Percentiles rank a stretch among this genome's conserved stretches.
phyloP scores from a whole-genome alignment of 768 basidiomycete genomes.

The Lentinula lateritia region DNA sequence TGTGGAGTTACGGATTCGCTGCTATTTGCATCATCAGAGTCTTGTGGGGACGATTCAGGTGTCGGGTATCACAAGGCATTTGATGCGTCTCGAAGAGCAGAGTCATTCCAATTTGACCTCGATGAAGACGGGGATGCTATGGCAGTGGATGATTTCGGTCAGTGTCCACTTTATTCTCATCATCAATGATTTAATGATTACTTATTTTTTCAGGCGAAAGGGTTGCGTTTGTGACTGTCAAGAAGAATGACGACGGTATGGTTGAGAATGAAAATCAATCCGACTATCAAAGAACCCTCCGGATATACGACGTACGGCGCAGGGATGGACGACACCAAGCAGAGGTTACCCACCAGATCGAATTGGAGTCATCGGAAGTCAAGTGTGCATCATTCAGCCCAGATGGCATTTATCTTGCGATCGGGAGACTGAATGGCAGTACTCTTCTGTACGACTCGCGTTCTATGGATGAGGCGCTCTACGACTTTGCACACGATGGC shows the following conservation, averaged over 20 bases:
- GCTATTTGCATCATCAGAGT: conserved; percentile 57
- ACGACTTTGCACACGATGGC: conserved; percentile 40
- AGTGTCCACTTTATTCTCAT: neutral
- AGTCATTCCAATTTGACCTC: conserved; percentile 33
- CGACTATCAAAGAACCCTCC: conserved; percentile 27
- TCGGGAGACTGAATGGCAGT: conserved; percentile 54
- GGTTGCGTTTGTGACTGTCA: conserved; percentile 25
- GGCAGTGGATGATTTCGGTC: conserved; percentile 41
- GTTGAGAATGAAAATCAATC: neutral
- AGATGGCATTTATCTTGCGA: conserved; percentile 54
- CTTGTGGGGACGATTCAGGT: conserved; percentile 19
- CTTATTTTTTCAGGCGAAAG: conserved; percentile 10
- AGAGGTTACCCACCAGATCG: conserved; percentile 14
- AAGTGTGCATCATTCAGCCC: conserved; percentile 50
- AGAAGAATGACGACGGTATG: conserved; percentile 9
- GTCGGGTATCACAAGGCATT: conserved; percentile 47
- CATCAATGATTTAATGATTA: neutral
- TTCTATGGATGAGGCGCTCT: conserved; percentile 38
- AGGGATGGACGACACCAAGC: conserved; percentile 25
- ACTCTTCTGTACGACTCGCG: conserved; percentile 62
- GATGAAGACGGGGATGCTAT: conserved; percentile 51
- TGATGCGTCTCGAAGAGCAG: conserved; percentile 26
- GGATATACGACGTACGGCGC: conserved; percentile 48
- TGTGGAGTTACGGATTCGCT: conserved; percentile 25
- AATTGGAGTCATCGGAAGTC: conserved; percentile 31